Conservation (phyloP, 306 rosid genomes). For the Biancaea sappan region DNA sequence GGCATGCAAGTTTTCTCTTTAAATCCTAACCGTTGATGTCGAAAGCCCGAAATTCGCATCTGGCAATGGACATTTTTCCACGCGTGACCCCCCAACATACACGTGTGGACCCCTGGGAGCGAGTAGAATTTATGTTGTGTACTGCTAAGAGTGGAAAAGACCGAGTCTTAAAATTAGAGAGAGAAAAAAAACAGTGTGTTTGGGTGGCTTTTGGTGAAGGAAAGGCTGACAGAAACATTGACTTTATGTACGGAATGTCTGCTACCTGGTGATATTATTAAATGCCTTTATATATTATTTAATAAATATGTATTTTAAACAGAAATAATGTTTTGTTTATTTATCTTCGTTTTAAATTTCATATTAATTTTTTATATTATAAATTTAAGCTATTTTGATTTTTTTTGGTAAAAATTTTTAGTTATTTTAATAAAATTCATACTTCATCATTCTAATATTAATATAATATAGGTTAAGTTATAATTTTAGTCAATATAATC, state of each 20-base stretch:
- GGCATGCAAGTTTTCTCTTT: background rate
- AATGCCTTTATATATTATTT: no score
- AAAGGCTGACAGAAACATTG: conserved; percentile 62
- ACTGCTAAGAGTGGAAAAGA: background rate
- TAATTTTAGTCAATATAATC: no score
- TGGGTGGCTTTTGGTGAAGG: conserved; percentile 34
- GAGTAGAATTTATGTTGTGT: background rate
- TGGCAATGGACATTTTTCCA: background rate
- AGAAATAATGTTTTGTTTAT: no score
- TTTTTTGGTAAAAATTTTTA: no score
- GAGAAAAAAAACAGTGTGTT: conserved; percentile 9
- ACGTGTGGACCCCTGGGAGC: background rate
- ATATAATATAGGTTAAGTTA: no score
- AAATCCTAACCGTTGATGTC: background rate
- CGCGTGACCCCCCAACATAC: background rate
- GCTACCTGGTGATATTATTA: background rate
- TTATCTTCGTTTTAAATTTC: no score
- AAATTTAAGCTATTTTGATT: no score
- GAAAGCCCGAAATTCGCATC: background rate
- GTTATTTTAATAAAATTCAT: no score
- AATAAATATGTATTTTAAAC: no score
- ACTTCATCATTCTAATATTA: no score
- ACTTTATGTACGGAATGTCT: conserved; percentile 50
- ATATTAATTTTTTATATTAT: no score
- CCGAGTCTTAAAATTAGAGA: background rate